Base-by-base conservation (phyloP, 345 rosid species). In the Rhizophora mangle region DNA sequence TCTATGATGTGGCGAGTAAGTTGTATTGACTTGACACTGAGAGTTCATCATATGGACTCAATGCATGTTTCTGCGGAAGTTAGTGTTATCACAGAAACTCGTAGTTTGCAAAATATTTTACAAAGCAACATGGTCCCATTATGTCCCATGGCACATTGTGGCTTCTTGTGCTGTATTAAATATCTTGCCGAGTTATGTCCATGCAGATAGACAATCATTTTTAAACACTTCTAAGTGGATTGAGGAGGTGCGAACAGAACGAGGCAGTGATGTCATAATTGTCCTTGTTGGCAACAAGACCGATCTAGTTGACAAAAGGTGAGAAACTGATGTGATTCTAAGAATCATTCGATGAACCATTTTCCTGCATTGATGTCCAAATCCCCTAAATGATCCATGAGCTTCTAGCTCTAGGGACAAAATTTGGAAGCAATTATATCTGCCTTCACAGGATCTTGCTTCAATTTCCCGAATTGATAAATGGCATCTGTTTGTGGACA, bases 211-310 rank as follows among this genome's bases (percentile, higher is more conserved):
- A 70, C 96, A 87, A 76, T 89, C 98, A 8, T 93, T 93, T 74
- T 83, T 91, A 73, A 93, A 89, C 84, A 89, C 97, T 39, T 82
- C 90, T 2, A 93, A 88, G 87, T 93, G 98, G 98, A 85, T 91
- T 62, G 98, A 89, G 79, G 94, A 93, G 79, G 98, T 91, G 47
- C 89, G 96, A 46, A 84, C 89, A 30, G 97, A 93, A 76, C 80
- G 96, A 74, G 97, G 97, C 9, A 86, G 86, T 26, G 98, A 89
- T 74, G 98, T 93, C 68, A 91, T 93, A 27, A 86, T 93, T 43
- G 97, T 93, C 61, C 88, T 93, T 37, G 96, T 91, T 15, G 97
- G 96, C 66, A 93, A 89, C 87, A 93, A 93, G 78, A 93, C 96
- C 0, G 96, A 93, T 81, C 96, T 77, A 56, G 80, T 77, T 51